Evolutionary conservation across 2,329 filamentous ascomycete species (phyloP).

Genomic region (Phyllosticta capitalensis): DNA sequence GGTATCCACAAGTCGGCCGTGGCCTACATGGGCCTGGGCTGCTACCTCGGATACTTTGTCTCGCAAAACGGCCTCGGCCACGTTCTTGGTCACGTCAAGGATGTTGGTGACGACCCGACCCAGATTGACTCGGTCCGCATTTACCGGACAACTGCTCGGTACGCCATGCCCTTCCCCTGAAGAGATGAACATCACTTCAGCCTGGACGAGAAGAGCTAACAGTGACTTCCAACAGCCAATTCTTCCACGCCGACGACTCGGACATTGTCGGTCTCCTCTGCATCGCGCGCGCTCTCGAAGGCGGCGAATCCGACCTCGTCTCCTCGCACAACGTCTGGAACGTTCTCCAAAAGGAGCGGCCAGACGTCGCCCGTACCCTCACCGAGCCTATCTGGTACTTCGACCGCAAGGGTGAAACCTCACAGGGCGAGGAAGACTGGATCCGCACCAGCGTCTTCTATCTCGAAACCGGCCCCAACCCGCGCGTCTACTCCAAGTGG

Average conservation of each 20-base stretch:
- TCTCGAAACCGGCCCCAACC: conserved; percentile 51
- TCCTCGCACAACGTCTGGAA: conserved; percentile 78
- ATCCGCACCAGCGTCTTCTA: conserved; percentile 66
- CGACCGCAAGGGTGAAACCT: conserved; percentile 79
- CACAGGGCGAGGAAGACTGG: conserved; percentile 63
- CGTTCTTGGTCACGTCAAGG: conserved; percentile 82
- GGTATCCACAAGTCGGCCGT: conserved; percentile 69
- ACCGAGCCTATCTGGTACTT: conserved; percentile 82
- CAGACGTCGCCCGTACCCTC: conserved; percentile 67
- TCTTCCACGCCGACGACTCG: conserved; percentile 75
- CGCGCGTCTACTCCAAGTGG: conserved; percentile 69
- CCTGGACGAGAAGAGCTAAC: neutral
- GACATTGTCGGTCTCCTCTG: conserved; percentile 80
- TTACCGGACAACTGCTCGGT: conserved; percentile 73
- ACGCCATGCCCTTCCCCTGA: conserved; percentile 12
- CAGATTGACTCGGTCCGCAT: conserved; percentile 84
- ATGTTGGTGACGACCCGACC: conserved; percentile 69
- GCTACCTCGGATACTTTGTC: conserved; percentile 79
- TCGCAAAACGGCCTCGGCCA: conserved; percentile 79
- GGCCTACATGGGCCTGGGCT: conserved; percentile 81
- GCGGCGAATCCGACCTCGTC: conserved; percentile 75
- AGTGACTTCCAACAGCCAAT: conserved; percentile 46
- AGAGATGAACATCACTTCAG: too few relatives aligned
- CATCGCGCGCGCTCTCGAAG: conserved; percentile 66
- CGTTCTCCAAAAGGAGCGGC: conserved; percentile 60